Evolutionary conservation across 345 rosid genomes (phyloP).

Genomic region (Moricandia arvensis): DNA sequence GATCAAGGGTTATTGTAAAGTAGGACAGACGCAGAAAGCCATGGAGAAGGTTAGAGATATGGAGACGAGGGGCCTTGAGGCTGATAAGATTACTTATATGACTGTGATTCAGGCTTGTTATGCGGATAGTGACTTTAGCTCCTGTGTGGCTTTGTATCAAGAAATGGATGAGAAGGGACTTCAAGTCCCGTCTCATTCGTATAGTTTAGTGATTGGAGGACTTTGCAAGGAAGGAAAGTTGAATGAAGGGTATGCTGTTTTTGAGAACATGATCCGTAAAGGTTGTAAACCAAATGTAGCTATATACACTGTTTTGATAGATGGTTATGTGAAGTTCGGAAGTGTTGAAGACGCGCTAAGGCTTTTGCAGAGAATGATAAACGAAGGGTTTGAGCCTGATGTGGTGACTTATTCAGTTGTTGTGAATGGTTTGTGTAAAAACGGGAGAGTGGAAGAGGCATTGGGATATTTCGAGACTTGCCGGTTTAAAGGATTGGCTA

Average conservation of each 20-base stretch:
- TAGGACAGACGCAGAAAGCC: conserved; percentile 65
- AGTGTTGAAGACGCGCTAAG: conserved; percentile 61
- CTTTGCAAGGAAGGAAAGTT: conserved; percentile 75
- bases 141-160: conserved; percentile 69
- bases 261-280: conserved; percentile 58
- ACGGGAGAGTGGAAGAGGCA: conserved; percentile 74
- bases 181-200: conserved; percentile 73
- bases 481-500: conserved; percentile 45
- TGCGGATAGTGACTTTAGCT: conserved; percentile 60
- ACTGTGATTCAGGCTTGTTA: conserved; percentile 81
- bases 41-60: conserved; percentile 58
- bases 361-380: conserved; percentile 76
- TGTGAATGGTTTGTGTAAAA: conserved; percentile 73
- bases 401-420: conserved; percentile 73
- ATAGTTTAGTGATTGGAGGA: conserved; percentile 76
- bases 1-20: conserved; percentile 83
- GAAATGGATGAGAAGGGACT: conserved; percentile 81
- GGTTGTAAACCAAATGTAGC: conserved; percentile 69
- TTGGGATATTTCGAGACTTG: conserved; percentile 51
- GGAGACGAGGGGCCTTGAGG: conserved; percentile 62
- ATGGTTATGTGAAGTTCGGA: conserved; percentile 68
- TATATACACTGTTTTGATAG: conserved; percentile 75
- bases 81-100: conserved; percentile 84
- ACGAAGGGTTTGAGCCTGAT: conserved; percentile 63
- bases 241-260: conserved; percentile 65